phyloP scores from a whole-genome alignment of 1,284 basidiomycete species.

The Ceraceosorus guamensis region DNA sequence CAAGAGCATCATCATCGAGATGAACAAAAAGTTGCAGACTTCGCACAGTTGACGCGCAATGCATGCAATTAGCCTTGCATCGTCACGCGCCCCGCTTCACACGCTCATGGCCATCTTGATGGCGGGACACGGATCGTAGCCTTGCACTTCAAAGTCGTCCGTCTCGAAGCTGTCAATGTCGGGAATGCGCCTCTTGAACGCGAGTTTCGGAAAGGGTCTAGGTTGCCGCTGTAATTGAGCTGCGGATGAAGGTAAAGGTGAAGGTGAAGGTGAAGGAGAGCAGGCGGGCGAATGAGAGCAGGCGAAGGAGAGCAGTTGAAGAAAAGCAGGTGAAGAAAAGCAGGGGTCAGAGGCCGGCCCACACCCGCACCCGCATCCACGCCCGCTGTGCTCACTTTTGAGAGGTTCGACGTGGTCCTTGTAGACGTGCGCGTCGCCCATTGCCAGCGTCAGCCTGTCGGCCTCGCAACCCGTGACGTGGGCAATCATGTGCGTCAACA shows the following conservation, averaged over 20 bases:
- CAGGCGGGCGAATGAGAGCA: no score
- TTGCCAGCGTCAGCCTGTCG: slow-evolving; percentile 77
- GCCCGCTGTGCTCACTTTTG: slow-evolving; percentile 48
- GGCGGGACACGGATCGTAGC: slow-evolving; percentile 74
- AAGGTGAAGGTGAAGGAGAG: slow-evolving; percentile 5
- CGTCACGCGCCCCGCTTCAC: no score
- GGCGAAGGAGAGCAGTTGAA: neutral
- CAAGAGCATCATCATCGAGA: slow-evolving; percentile 59
- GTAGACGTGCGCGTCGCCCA: slow-evolving; percentile 96
- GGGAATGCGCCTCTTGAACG: slow-evolving; percentile 59
- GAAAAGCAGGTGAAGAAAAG: neutral
- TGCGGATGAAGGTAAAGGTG: slow-evolving; percentile 3
- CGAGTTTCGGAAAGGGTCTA: slow-evolving; percentile 71
- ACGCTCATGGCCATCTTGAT: slow-evolving; percentile 99
- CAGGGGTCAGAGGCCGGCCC: neutral
- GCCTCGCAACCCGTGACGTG: slow-evolving; percentile 77
- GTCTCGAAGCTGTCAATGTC: slow-evolving; percentile 74
- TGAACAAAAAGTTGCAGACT: slow-evolving; percentile 21
- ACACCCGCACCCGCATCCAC: neutral
- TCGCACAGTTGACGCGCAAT: no score
- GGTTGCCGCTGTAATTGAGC: slow-evolving; percentile 73
- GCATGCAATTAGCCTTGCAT: no score
- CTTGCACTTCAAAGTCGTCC: slow-evolving; percentile 76
- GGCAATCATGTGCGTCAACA: slow-evolving; percentile 94
- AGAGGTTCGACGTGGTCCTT: slow-evolving; percentile 83